Conservation (phyloP, 2,329 filamentous ascomycete species). For the Sporothrix pseudoabietina region DNA sequence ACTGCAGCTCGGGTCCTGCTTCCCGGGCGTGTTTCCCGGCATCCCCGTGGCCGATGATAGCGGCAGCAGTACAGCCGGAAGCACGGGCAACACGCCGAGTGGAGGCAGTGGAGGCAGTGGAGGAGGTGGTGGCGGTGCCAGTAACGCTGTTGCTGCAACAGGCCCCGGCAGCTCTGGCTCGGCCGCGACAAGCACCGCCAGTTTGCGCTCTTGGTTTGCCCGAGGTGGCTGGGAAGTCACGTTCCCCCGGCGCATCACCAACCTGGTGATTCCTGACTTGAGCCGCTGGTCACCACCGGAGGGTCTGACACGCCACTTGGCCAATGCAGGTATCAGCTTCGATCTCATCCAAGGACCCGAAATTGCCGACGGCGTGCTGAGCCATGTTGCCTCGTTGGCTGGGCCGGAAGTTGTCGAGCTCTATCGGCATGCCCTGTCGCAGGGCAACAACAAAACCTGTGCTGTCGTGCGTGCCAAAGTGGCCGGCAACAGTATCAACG, state of each 20-base stretch:
- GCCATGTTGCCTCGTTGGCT: constrained; percentile 72
- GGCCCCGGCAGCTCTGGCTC: neutral
- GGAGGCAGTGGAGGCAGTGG: neutral
- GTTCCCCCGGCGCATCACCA: constrained; percentile 59
- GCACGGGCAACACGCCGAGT: constrained; percentile 27
- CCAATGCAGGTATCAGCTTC: constrained; percentile 73
- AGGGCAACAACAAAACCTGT: constrained; percentile 62
- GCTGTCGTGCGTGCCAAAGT: constrained; percentile 79
- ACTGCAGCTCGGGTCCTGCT: constrained; percentile 76
- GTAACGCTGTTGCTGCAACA: neutral
- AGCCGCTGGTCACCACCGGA: constrained; percentile 73
- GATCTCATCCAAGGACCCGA: constrained; percentile 81
- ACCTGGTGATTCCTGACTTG: constrained; percentile 74
- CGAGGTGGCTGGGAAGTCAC: constrained; percentile 79
- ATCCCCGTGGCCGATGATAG: constrained; percentile 64
- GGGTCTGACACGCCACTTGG: constrained; percentile 72
- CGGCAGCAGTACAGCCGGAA: constrained; percentile 27
- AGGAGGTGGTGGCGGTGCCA: neutral
- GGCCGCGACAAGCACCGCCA: constrained; percentile 35
- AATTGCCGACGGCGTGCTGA: constrained; percentile 71
- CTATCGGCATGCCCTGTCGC: constrained; percentile 73
- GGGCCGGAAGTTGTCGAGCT: constrained; percentile 78
- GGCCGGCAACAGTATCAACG: neutral
- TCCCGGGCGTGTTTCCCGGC: constrained; percentile 84
- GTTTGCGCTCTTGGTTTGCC: constrained; percentile 76